Evolutionary conservation across 495 filamentous ascomycete genomes (phyloP).

Genomic region (Amniculicola lignicola): DNA sequence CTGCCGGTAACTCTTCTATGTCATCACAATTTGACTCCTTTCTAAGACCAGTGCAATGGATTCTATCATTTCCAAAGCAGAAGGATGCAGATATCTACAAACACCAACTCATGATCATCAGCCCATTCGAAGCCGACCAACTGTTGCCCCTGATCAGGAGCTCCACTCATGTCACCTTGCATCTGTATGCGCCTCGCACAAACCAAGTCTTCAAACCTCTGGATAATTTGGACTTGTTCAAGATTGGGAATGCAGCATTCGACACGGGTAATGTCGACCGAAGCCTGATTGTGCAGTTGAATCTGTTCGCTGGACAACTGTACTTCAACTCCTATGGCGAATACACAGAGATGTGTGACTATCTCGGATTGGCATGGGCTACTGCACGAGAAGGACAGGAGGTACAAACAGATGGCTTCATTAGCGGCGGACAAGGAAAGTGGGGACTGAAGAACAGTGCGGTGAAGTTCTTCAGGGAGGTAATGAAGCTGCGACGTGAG

Average conservation of each 20-base stretch:
- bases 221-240: conserved; percentile 7
- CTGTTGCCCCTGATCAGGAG: conserved; percentile 45
- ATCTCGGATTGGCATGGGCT: conserved; percentile 48
- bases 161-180: conserved; percentile 45
- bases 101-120: conserved; percentile 57
- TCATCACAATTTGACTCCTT: conserved; percentile 47
- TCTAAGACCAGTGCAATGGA: conserved; percentile 58
- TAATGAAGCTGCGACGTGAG: conserved; percentile 53
- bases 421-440: conserved; percentile 35
- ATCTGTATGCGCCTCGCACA: conserved; percentile 57
- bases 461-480: conserved; percentile 50
- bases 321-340: conserved; percentile 55
- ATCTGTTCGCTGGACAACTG: conserved; percentile 66
- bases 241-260: no score
- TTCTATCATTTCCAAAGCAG: conserved; percentile 51
- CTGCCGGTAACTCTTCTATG: not conserved
- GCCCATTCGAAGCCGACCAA: conserved; percentile 59
- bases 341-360: conserved; percentile 53
- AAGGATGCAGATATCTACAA: conserved; percentile 28
- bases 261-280: no score
- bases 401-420: conserved; percentile 46
- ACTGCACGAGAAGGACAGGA: conserved; percentile 33
- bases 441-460: conserved; percentile 46
- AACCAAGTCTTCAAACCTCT: conserved; percentile 31
- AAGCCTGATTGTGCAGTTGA: no score